Base-by-base conservation (phyloP, 164 flowering plant genomes). In the Vitis rupestris region DNA sequence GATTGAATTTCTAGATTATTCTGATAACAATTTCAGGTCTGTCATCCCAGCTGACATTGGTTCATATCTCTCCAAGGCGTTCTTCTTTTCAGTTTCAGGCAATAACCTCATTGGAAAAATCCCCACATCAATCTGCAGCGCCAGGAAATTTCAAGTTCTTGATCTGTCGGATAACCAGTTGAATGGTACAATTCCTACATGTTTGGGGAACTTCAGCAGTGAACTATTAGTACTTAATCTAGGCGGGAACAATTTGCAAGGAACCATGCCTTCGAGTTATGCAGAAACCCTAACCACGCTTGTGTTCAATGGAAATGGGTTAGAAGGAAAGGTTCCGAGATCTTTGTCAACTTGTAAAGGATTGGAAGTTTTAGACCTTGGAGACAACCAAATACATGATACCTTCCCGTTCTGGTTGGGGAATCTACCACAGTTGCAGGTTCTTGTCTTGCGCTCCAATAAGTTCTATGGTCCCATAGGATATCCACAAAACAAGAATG, bases 161-260 rank as follows among this genome's bases (percentile, higher is more conserved):
- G 51, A 66, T 66, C 44, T 66, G 60, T 54, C 51, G 10, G 5
- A 56, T 16, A 66, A 66, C 52, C 15, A 11, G 8, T 55, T 66
- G 14, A 19, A 13, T 3, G 69, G 69, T 12, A 15, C 23, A 55
- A 16, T 55, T 55, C 59, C 59, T 7, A 9, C 7, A 13, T 55
- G 59, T n/a, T 55, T 55, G 59, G 59, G 59, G 10, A 55, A n/a
- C 59, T 55, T 55, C 8, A 55, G 59, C 59, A 55, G 10, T 16
- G 8, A n/a, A n/a, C 23, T 55, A 7, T 15, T 23, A 13, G 59
- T 55, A 23, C 13, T 55, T 4, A 13, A 55, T 16, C 23, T 55
- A n/a, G 14, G 19, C 5, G 17, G 0, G 59, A 55, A 55, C 17
- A n/a, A 10, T 6, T 55, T 55, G 8, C 59, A 55, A n/a, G 59